Evolutionary conservation across 495 filamentous ascomycete species (phyloP).

Genomic region (Aspergillus hancockii): DNA sequence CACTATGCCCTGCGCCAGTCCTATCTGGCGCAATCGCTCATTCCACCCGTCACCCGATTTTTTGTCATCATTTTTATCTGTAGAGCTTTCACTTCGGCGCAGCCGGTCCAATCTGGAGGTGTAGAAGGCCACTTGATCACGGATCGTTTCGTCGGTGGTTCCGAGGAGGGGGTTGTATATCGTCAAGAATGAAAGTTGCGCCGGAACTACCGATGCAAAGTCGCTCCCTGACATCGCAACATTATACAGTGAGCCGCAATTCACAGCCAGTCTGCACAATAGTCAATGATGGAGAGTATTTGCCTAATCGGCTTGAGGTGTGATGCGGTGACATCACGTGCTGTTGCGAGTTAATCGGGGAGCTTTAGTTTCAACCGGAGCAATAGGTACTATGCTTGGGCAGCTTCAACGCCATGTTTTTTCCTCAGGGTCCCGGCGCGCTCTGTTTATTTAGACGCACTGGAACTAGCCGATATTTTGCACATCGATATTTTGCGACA

Average conservation of each 20-base stretch:
- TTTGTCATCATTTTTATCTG: slow-evolving; percentile 56
- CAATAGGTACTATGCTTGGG: neutral
- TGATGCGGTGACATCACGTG: slow-evolving; percentile 47
- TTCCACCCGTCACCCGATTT: slow-evolving; percentile 66
- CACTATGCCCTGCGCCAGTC: slow-evolving; percentile 97
- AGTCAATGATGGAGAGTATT: neutral
- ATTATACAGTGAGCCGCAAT: slow-evolving; percentile 17
- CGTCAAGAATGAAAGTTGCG: slow-evolving; percentile 82
- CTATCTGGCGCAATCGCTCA: slow-evolving; percentile 85
- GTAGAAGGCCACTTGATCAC: slow-evolving; percentile 91
- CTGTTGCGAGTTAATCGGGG: slow-evolving; percentile 8
- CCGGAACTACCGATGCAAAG: slow-evolving; percentile 60
- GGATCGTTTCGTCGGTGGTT: slow-evolving; percentile 79
- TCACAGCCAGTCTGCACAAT: slow-evolving; percentile 10
- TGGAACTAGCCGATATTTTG: slow-evolving; percentile 11
- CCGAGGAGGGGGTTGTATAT: slow-evolving; percentile 95
- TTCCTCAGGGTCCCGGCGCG: slow-evolving; percentile 19
- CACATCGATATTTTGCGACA: slow-evolving; percentile 30
- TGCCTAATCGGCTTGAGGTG: slow-evolving; percentile 17
- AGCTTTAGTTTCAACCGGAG: neutral
- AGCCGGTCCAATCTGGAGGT: slow-evolving; percentile 50
- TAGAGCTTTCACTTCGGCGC: slow-evolving; percentile 35
- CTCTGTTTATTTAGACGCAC: slow-evolving; percentile 27
- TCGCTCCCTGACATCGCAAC: slow-evolving; percentile 46
- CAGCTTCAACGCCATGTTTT: slow-evolving; percentile 23